Conservation (phyloP, 202 grass and related monocot species). For the Sporobolus alterniflorus region DNA sequence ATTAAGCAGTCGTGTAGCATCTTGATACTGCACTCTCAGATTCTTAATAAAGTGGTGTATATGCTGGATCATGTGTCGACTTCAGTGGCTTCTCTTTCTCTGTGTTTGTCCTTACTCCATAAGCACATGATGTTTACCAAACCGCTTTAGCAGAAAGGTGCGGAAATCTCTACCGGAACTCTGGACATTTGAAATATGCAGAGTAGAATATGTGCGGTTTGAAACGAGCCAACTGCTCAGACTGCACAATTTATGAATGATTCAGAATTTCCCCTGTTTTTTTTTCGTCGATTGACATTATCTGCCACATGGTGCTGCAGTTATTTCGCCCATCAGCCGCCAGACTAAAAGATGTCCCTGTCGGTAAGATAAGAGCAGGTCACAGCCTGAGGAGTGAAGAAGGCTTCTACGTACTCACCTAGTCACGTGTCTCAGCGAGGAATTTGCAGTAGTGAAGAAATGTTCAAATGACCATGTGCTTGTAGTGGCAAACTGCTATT, state of each 20-base stretch:
- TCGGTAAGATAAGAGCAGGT: neutral
- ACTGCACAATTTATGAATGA: neutral
- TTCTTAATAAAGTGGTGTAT: slow-evolving; percentile 32
- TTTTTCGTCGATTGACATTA: neutral
- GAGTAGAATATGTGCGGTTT: too few species aligned
- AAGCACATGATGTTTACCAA: neutral
- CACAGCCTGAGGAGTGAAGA: slow-evolving; percentile 20
- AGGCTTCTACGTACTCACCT: slow-evolving; percentile 7
- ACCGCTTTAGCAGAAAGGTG: neutral
- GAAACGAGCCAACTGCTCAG: neutral
- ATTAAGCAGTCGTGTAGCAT: slow-evolving; percentile 48
- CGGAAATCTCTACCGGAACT: too few species aligned
- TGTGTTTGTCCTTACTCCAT: neutral
- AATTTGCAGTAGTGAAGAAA: slow-evolving; percentile 27
- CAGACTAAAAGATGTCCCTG: neutral
- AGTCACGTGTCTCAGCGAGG: neutral
- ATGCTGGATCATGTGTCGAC: slow-evolving; percentile 19
- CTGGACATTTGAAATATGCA: too few species aligned
- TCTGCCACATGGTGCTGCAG: neutral
- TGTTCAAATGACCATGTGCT: neutral
- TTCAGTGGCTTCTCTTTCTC: neutral
- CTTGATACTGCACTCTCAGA: neutral
- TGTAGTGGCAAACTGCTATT: neutral
- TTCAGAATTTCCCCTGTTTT: neutral
- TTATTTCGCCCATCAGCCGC: neutral